A percentile compares a stretch with the other conserved stretches of the same genome.
phyloP scores from a whole-genome alignment of 2,329 filamentous ascomycete species.

The Chaetomium globosum region DNA sequence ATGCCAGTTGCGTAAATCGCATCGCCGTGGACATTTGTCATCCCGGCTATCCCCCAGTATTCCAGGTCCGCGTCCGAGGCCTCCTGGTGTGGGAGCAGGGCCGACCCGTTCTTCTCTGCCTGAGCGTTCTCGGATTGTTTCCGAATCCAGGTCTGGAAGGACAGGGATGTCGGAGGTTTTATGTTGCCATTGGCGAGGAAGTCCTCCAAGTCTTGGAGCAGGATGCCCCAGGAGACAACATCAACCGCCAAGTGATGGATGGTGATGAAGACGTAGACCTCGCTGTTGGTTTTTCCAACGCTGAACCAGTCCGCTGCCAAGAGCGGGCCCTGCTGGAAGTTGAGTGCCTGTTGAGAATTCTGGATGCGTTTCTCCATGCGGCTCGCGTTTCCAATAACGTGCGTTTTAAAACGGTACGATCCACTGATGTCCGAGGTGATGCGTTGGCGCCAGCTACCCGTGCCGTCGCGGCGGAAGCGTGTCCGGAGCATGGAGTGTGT shows the following conservation, averaged over 20 bases:
- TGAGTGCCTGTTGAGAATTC: slow-evolving; percentile 29
- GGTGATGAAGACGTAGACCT: slow-evolving; percentile 38
- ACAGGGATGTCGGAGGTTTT: slow-evolving; percentile 17
- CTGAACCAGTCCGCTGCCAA: slow-evolving; percentile 35
- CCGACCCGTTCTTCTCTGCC: slow-evolving; percentile 23
- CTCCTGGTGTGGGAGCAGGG: slow-evolving; percentile 31
- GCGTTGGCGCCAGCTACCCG: slow-evolving; percentile 38
- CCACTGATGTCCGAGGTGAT: slow-evolving; percentile 32
- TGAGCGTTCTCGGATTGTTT: slow-evolving; percentile 37
- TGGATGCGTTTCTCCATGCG: slow-evolving; percentile 34
- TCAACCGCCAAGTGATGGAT: slow-evolving; percentile 48
- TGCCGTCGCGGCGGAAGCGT: slow-evolving; percentile 38
- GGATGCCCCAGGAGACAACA: slow-evolving; percentile 51
- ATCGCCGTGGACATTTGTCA: slow-evolving; percentile 33
- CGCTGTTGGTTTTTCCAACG: slow-evolving; percentile 19
- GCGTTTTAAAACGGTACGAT: slow-evolving; percentile 35
- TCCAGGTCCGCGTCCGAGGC: slow-evolving; percentile 23
- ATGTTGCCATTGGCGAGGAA: slow-evolving; percentile 38
- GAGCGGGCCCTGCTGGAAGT: slow-evolving; percentile 37
- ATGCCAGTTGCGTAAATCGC: slow-evolving; percentile 13
- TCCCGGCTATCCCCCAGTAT: slow-evolving; percentile 38
- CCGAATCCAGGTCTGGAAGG: slow-evolving; percentile 47
- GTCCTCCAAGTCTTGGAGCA: slow-evolving; percentile 49
- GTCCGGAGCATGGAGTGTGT: slow-evolving; percentile 45
- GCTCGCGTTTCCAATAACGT: slow-evolving; percentile 27